Conservation (phyloP, 78 protist genomes). For the Dictyostelium firmibasis region DNA sequence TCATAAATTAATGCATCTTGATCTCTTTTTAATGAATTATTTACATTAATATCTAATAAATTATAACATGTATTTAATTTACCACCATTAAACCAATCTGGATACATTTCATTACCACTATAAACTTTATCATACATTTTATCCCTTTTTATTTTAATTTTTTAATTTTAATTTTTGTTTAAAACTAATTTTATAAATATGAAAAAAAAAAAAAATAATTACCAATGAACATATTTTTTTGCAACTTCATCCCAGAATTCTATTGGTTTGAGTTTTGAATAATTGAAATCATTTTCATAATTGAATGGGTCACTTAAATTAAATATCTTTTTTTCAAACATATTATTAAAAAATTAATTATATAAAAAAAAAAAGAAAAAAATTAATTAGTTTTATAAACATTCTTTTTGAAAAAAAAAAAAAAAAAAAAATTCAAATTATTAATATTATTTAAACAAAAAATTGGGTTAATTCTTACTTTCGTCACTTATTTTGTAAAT, state of each 20-base stretch:
- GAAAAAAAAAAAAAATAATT: no score
- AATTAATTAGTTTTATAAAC: no score
- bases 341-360: no score
- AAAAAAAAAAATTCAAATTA: no score
- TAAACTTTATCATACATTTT: not conserved
- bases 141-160: slow-evolving; percentile 6
- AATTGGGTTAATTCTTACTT: no score
- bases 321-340: no score
- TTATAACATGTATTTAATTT: slow-evolving; percentile 82
- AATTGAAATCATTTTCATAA: slow-evolving; percentile 10
- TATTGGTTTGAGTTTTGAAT: not conserved
- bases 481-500: no score
- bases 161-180: not conserved
- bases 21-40: not conserved
- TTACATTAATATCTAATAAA: slow-evolving; percentile 66
- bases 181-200: not conserved
- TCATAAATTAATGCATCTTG: slow-evolving; percentile 37
- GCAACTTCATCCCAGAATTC: slow-evolving; percentile 45
- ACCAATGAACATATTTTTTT: not conserved
- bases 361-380: no score
- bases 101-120: not conserved
- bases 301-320: not conserved
- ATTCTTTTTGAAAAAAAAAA: no score
- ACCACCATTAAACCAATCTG: slow-evolving; percentile 89
- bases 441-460: no score